Percentiles rank a stretch among this genome's conserved stretches.
phyloP scores from a whole-genome alignment of 495 filamentous ascomycete genomes.

The Thermochaetoides thermophila region DNA sequence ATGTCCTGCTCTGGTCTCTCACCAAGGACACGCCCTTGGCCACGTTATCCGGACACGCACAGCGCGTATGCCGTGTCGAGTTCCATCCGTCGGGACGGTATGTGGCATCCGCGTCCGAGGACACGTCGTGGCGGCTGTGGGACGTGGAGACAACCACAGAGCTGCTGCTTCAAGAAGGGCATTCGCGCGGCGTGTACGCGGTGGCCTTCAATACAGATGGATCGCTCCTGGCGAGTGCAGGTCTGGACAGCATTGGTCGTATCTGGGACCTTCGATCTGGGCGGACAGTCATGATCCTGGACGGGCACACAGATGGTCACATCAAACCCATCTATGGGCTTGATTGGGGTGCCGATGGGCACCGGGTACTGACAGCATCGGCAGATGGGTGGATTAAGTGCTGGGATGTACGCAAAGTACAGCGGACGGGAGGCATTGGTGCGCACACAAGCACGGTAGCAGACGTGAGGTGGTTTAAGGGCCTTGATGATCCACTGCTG shows the following conservation, averaged over 20 bases:
- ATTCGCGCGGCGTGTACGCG: slow-evolving; percentile 81
- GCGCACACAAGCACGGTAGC: slow-evolving; percentile 86
- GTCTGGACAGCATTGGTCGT: slow-evolving; percentile 83
- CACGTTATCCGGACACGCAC: slow-evolving; percentile 73
- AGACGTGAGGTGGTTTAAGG: slow-evolving; percentile 89
- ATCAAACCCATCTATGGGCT: slow-evolving; percentile 85
- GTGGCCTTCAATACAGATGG: slow-evolving; percentile 83
- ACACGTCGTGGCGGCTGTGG: slow-evolving; percentile 96
- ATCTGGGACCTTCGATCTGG: slow-evolving; percentile 96
- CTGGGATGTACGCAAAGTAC: slow-evolving; percentile 89
- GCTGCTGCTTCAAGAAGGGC: slow-evolving; percentile 82
- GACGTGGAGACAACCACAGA: slow-evolving; percentile 76
- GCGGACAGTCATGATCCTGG: slow-evolving; percentile 87
- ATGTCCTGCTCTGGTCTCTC: slow-evolving; percentile 82
- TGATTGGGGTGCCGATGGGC: slow-evolving; percentile 84
- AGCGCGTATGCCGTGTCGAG: slow-evolving; percentile 78
- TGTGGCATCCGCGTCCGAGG: slow-evolving; percentile 83
- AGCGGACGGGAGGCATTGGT: slow-evolving; percentile 66
- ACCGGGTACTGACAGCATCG: slow-evolving; percentile 77
- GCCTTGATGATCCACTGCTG: slow-evolving; percentile 46
- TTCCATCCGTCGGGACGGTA: slow-evolving; percentile 89
- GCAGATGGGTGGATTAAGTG: slow-evolving; percentile 93
- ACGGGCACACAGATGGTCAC: slow-evolving; percentile 68
- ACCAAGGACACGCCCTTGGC: slow-evolving; percentile 66
- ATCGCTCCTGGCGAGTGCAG: slow-evolving; percentile 75